Conservation (phyloP, 345 rosid species). For the Citrus cavaleriei region DNA sequence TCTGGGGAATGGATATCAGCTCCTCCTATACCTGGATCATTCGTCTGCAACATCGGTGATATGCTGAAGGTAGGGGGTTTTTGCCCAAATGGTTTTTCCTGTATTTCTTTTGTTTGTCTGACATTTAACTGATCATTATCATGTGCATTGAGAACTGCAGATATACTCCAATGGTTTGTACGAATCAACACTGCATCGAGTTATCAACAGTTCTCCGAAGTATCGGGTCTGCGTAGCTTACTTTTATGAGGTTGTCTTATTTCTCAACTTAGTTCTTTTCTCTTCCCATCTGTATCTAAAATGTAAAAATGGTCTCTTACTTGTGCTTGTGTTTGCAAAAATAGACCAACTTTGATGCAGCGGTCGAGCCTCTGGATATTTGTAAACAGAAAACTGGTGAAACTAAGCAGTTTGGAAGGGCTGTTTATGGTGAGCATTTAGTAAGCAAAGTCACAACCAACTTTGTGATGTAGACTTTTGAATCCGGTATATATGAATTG, state of each 20-base stretch:
- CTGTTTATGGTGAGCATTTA: conserved; percentile 86
- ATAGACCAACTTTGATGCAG: conserved; percentile 69
- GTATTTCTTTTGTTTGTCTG: neutral
- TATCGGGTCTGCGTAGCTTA: conserved; percentile 69
- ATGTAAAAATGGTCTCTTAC: neutral
- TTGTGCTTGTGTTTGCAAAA: conserved; percentile 3
- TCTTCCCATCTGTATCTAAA: no score
- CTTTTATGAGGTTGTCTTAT: conserved; percentile 66
- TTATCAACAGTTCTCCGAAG: conserved; percentile 52
- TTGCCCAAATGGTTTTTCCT: neutral
- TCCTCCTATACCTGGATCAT: conserved; percentile 74
- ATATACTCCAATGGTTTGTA: conserved; percentile 78
- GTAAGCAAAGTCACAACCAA: conserved; percentile 66
- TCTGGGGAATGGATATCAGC: conserved; percentile 88
- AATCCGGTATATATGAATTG: neutral
- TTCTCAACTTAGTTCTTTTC: neutral
- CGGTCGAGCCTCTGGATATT: conserved; percentile 67
- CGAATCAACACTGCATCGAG: conserved; percentile 74
- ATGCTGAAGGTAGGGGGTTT: conserved; percentile 68
- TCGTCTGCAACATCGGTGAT: conserved; percentile 92
- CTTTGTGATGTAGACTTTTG: conserved; percentile 32
- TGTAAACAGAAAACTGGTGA: conserved; percentile 52
- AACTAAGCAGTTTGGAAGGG: conserved; percentile 40
- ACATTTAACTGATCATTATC: neutral
- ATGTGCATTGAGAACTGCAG: conserved; percentile 31